Evolutionary conservation across 148 eudicot species (phyloP).

Genomic region (Fallopia convolvulus): DNA sequence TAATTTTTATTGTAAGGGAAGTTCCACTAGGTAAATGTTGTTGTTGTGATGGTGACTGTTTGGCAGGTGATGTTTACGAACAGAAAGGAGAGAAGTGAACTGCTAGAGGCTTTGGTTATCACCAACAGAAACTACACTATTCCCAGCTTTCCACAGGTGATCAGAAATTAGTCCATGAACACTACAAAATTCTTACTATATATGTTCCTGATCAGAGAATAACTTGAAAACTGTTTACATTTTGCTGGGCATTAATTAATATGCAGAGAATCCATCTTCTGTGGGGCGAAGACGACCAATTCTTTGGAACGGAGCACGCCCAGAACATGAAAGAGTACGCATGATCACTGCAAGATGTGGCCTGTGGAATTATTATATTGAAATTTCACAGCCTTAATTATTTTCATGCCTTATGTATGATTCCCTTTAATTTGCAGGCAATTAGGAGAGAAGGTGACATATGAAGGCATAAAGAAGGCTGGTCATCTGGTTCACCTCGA

Average conservation of each 20-base stretch:
- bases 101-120: slow-evolving; percentile 66
- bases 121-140: slow-evolving; percentile 56
- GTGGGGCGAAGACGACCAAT: slow-evolving; percentile 87
- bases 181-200: background rate
- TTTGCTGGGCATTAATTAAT: background rate
- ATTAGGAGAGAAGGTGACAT: slow-evolving; percentile 58
- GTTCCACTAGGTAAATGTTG: no score
- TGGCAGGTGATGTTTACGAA: slow-evolving; percentile 82
- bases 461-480: slow-evolving; percentile 59
- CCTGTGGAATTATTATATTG: background rate
- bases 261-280: slow-evolving; percentile 70
- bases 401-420: background rate
- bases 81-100: slow-evolving; percentile 82
- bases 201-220: background rate
- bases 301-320: slow-evolving; percentile 64
- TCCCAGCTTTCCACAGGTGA: slow-evolving; percentile 61
- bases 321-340: slow-evolving; percentile 74
- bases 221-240: background rate
- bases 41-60: background rate
- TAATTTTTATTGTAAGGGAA: no score
- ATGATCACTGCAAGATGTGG: background rate
- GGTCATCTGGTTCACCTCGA: slow-evolving; percentile 83
- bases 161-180: background rate
- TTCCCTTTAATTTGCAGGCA: slow-evolving; percentile 36
- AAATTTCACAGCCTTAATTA: background rate